Percentiles rank a stretch among this genome's conserved stretches.
Conservation (phyloP, 768 basidiomycete genomes). For the Termitomyces sp. region DNA sequence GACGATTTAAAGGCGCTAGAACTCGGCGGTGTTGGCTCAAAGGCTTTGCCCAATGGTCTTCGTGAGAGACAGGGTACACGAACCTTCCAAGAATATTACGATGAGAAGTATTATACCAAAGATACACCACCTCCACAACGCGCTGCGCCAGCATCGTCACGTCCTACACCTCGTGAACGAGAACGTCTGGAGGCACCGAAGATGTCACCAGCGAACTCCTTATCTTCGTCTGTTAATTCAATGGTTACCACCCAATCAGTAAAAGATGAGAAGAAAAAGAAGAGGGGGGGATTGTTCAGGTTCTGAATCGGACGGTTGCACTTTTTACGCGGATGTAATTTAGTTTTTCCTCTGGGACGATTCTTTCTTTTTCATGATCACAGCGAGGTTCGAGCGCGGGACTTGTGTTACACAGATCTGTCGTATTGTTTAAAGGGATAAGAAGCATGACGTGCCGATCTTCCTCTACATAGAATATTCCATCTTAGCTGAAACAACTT, state of each 20-base stretch:
- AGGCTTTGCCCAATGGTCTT: constrained; percentile 64
- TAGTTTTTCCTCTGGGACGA: constrained; percentile 16
- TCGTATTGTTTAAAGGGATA: constrained; percentile 2
- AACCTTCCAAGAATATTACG: constrained; percentile 72
- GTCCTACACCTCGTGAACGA: constrained; percentile 27
- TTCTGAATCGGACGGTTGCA: constrained; percentile 34
- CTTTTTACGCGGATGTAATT: constrained; percentile 13
- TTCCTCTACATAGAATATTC: constrained; percentile 40
- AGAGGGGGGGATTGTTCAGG: constrained; percentile 67
- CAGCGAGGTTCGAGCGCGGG: not conserved
- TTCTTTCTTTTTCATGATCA: not conserved
- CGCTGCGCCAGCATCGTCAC: constrained; percentile 29
- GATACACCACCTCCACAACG: constrained; percentile 54
- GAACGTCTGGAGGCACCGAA: constrained; percentile 25
- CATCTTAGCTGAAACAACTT: constrained; percentile 40
- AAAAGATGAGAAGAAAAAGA: constrained; percentile 67
- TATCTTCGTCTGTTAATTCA: constrained; percentile 37
- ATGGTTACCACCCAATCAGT: constrained; percentile 20
- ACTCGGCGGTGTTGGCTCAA: constrained; percentile 80
- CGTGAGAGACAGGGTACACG: constrained; percentile 41
- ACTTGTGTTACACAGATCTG: not conserved
- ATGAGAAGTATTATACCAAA: constrained; percentile 68
- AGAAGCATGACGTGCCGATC: constrained; percentile 8
- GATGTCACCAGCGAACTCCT: constrained; percentile 52
- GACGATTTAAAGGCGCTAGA: constrained; percentile 87